phyloP scores from a whole-genome alignment of 2,329 filamentous ascomycete genomes.

The Amesomyces nigricolor region DNA sequence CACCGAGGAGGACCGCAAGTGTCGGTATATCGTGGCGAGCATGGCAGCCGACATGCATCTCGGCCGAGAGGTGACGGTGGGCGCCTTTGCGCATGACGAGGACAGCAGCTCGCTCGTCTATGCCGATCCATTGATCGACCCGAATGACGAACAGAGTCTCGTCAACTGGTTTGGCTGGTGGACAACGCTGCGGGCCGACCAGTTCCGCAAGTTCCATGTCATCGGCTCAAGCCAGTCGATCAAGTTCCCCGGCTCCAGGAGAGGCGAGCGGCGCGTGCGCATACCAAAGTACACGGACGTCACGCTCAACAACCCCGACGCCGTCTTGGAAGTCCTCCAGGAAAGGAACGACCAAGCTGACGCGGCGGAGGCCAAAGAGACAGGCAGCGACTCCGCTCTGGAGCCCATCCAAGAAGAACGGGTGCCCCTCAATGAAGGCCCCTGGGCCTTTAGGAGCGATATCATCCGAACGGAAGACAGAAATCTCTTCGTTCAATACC shows the following conservation, averaged over 20 bases:
- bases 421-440: background rate
- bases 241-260: slow-evolving; percentile 15
- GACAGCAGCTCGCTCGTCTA: slow-evolving; percentile 39
- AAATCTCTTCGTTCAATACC: background rate
- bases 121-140: slow-evolving; percentile 44
- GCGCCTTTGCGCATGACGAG: slow-evolving; percentile 29
- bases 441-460: slow-evolving; percentile 17
- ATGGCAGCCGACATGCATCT: slow-evolving; percentile 26
- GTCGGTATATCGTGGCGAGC: slow-evolving; percentile 20
- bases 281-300: slow-evolving; percentile 35
- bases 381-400: background rate
- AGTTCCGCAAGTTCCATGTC: slow-evolving; percentile 50
- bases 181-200: slow-evolving; percentile 45
- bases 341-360: slow-evolving; percentile 8
- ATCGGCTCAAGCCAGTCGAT: slow-evolving; percentile 41
- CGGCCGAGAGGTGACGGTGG: slow-evolving; percentile 21
- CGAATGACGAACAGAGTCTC: slow-evolving; percentile 56
- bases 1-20: slow-evolving; percentile 22
- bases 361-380: background rate
- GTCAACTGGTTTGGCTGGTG: slow-evolving; percentile 60
- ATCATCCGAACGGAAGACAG: slow-evolving; percentile 1
- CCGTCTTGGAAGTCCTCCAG: slow-evolving; percentile 21
- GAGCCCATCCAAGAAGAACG: background rate
- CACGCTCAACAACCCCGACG: slow-evolving; percentile 37
- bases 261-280: slow-evolving; percentile 30